Conservation (phyloP, 2,329 filamentous ascomycete genomes). For the Fusarium xylarioides region DNA sequence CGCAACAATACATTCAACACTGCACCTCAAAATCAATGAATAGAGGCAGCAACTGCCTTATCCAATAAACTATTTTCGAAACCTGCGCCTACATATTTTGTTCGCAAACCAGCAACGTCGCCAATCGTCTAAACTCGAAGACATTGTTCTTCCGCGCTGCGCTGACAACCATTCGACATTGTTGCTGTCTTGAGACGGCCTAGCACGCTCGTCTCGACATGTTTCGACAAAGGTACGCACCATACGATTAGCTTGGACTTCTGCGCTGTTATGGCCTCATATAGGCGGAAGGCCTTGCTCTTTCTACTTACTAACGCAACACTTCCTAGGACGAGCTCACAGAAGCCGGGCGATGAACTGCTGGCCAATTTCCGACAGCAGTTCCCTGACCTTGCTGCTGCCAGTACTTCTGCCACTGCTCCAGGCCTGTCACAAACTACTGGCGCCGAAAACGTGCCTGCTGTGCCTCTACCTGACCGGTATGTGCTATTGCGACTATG, state of each 20-base stretch:
- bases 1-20: slow-evolving; percentile 21
- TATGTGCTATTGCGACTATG: slow-evolving; percentile 21
- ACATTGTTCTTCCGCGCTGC: slow-evolving; percentile 9
- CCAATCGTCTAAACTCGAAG: slow-evolving; percentile 1
- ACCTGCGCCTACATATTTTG: slow-evolving; percentile 10
- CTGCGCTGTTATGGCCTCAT: not conserved
- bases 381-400: slow-evolving; percentile 77
- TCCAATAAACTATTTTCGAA: not conserved
- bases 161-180: slow-evolving; percentile 16
- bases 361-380: slow-evolving; percentile 84
- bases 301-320: slow-evolving; percentile 3
- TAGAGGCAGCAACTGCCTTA: slow-evolving; percentile 6
- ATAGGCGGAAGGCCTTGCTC: not conserved
- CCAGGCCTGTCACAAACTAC: slow-evolving; percentile 50
- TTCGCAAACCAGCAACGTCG: slow-evolving; percentile 14
- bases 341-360: slow-evolving; percentile 87
- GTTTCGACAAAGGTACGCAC: slow-evolving; percentile 45
- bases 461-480: slow-evolving; percentile 41
- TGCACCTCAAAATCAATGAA: slow-evolving; percentile 28
- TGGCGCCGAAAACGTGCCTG: slow-evolving; percentile 42
- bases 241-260: not conserved
- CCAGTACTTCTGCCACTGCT: slow-evolving; percentile 56
- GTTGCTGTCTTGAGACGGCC: slow-evolving; percentile 31
- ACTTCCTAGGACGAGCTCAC: slow-evolving; percentile 71
- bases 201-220: slow-evolving; percentile 37